Base-by-base conservation (phyloP, 371 early-diverging fungal genomes). In the Mortierella sp. region DNA sequence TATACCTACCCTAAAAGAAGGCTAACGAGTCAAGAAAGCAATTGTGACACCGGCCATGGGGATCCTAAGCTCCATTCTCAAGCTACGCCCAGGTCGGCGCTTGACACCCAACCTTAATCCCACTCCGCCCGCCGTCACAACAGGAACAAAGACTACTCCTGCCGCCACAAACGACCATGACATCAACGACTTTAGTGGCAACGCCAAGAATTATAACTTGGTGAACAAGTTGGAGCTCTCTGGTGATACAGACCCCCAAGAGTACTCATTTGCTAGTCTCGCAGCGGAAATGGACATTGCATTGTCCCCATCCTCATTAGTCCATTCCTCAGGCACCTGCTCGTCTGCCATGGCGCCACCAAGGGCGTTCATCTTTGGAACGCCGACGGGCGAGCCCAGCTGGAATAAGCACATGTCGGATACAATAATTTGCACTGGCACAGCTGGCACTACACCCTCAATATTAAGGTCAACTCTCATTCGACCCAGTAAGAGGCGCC, bases 51-150 rank as follows among this genome's bases (percentile, higher is more conserved):
- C 57, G n/a, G 30, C 63, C 55, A 73, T 77, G 77, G 77, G 77
- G 60, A 63, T 77, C 66, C 64, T 77, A 43, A 67, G 39, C 40
- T 77, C 77, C 32, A 77, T 77, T 37, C 77, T 77, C 40, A 66
- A 60, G 63, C 62, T 61, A 18, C 43, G 59, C 20, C 52, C 66
- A 11, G 66, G 69, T 39, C 64, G 60, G 37, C 58, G 57, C 26
- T 45, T 68, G 66, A 35, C 54, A 40, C 45, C 66, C 35, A 64
- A 64, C 49, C 58, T 40, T 52, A 51, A 37, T 61, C 32, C 28
- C 0, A 20, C 59, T 43, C 26, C 55, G 30, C 40, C 62, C 52
- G 39, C 68, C 32, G 12, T 55, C 43, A 30, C 64, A 32, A 20
- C 37, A 32, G 43, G 39, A 54, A 55, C 55, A 49, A 20, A n/a